phyloP scores from a whole-genome alignment of 768 basidiomycete genomes.

The Pleurotus djamor region DNA sequence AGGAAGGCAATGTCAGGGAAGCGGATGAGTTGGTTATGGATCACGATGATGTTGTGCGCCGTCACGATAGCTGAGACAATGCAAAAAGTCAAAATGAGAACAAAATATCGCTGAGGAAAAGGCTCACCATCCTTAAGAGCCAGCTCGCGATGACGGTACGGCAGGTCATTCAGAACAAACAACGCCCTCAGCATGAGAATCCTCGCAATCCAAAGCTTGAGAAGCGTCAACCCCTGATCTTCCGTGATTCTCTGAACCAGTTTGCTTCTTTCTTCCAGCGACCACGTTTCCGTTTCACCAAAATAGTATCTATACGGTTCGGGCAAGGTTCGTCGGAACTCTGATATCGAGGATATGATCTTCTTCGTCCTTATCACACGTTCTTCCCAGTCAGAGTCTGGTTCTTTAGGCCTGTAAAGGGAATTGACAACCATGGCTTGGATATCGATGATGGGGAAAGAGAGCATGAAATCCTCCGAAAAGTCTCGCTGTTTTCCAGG shows the following conservation, averaged over 20 bases:
- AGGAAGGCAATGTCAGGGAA: slow-evolving; percentile 90
- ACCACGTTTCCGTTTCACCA: slow-evolving; percentile 75
- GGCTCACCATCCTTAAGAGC: slow-evolving; percentile 78
- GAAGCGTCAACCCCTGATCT: slow-evolving; percentile 77
- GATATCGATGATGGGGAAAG: slow-evolving; percentile 75
- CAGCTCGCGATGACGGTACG: slow-evolving; percentile 60
- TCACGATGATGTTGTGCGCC: slow-evolving; percentile 83
- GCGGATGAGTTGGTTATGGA: slow-evolving; percentile 80
- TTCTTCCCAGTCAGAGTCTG: slow-evolving; percentile 72
- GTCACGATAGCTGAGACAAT: slow-evolving; percentile 66
- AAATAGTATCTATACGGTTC: slow-evolving; percentile 76
- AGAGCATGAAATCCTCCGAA: slow-evolving; percentile 79
- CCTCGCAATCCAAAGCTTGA: slow-evolving; percentile 81
- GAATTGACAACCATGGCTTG: slow-evolving; percentile 90
- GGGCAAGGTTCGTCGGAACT: slow-evolving; percentile 67
- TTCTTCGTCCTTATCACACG: slow-evolving; percentile 45
- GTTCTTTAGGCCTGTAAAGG: slow-evolving; percentile 77
- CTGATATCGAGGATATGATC: slow-evolving; percentile 75
- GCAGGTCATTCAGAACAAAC: slow-evolving; percentile 74
- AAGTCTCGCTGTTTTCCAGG: slow-evolving; percentile 37
- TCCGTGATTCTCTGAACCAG: slow-evolving; percentile 75
- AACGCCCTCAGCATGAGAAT: slow-evolving; percentile 77
- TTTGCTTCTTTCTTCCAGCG: slow-evolving; percentile 58
- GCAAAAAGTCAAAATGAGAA: neutral
- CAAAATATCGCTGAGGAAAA: neutral